Conservation (phyloP, 768 basidiomycete genomes). For the Termitomyces sp. region DNA sequence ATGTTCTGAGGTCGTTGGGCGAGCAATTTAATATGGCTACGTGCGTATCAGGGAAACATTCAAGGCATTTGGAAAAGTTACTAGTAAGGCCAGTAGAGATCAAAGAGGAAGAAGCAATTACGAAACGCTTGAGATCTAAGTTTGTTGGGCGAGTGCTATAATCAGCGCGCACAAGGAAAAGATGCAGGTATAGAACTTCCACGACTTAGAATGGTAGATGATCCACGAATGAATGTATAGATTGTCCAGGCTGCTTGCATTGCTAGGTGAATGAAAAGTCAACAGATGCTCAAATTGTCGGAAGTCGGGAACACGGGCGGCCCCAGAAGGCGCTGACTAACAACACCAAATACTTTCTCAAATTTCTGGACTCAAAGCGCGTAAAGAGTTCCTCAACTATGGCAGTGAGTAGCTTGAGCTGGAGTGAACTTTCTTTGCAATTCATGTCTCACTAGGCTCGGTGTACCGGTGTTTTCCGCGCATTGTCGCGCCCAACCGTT, state of each 20-base stretch:
- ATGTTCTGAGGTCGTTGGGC: background rate
- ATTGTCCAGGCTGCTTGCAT: too few relatives aligned
- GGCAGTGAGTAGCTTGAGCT: conserved; percentile 31
- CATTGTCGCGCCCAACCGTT: conserved; percentile 33
- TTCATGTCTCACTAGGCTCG: conserved; percentile 29
- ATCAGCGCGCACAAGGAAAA: too few relatives aligned
- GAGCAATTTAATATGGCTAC: background rate
- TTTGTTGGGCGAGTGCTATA: too few relatives aligned
- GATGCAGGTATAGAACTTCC: background rate
- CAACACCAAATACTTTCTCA: conserved; percentile 27
- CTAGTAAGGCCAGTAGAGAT: background rate
- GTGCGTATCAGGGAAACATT: background rate
- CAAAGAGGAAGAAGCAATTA: background rate
- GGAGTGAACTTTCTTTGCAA: background rate
- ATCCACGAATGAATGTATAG: too few relatives aligned
- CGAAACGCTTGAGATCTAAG: background rate
- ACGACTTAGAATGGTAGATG: too few relatives aligned
- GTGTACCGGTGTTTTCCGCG: conserved; percentile 35
- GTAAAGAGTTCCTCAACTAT: conserved; percentile 19
- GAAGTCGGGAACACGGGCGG: conserved; percentile 1
- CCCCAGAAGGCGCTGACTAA: conserved; percentile 16
- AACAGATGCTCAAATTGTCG: background rate
- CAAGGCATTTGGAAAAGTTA: too few relatives aligned
- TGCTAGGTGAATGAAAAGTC: too few relatives aligned
- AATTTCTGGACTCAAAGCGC: conserved; percentile 26